A percentile compares a stretch with the other conserved stretches of the same genome.
phyloP scores from a whole-genome alignment of 371 early-diverging fungal species.

The Capillidium heterosporum region DNA sequence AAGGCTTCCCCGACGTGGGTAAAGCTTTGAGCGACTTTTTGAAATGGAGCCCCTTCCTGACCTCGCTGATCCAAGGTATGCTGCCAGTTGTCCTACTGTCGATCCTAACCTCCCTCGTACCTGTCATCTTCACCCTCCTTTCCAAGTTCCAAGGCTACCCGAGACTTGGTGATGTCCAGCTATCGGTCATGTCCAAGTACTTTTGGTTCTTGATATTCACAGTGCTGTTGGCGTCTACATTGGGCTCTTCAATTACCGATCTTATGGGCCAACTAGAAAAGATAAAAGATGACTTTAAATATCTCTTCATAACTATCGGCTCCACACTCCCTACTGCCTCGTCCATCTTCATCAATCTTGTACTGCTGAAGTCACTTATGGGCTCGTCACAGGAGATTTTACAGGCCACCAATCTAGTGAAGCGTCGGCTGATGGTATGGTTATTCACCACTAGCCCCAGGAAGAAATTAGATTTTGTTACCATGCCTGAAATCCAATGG shows the following conservation, averaged over 20 bases:
- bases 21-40: not conserved
- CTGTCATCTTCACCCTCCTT: conserved; percentile 43
- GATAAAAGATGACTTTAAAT: conserved; percentile 18
- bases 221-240: not conserved
- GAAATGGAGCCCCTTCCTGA: not conserved
- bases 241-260: conserved; percentile 15
- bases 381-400: conserved; percentile 45
- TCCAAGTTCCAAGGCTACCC: conserved; percentile 47
- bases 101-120: conserved; percentile 47
- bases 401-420: conserved; percentile 31
- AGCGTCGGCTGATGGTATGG: not conserved
- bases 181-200: conserved; percentile 35
- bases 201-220: conserved; percentile 45
- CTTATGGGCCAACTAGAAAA: conserved; percentile 22
- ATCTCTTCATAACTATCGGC: conserved; percentile 21
- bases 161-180: conserved; percentile 34
- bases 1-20: too few species aligned
- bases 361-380: conserved; percentile 44
- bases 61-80: conserved; percentile 42
- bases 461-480: not conserved
- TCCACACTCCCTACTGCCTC: conserved; percentile 37
- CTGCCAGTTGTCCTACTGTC: conserved; percentile 51
- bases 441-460: not conserved
- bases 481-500: not conserved
- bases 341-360: conserved; percentile 61